phyloP scores from a whole-genome alignment of 495 filamentous ascomycete species.

The Aspergillus bertholletiae region DNA sequence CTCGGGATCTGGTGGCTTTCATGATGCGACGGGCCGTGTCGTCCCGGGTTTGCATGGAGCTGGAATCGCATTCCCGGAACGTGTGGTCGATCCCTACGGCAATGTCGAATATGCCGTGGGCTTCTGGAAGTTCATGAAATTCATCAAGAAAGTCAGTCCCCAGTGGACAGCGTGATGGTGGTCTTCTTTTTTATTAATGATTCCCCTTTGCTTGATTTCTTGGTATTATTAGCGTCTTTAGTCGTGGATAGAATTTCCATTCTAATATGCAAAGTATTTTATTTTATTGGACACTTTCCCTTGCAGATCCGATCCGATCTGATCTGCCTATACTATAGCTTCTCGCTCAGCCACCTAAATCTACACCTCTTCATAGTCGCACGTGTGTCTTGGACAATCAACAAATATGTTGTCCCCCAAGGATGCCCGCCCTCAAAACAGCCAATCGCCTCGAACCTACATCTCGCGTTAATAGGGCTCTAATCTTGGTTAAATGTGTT shows the following conservation, averaged over 20 bases:
- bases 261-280: neutral
- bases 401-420: too few species aligned
- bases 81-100: slow-evolving; percentile 54
- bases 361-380: too few species aligned
- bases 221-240: neutral
- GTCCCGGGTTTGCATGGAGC: slow-evolving; percentile 54
- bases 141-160: slow-evolving; percentile 49
- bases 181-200: neutral
- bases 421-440: too few species aligned
- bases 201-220: neutral
- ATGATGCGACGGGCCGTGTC: slow-evolving; percentile 26
- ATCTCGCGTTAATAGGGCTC: too few species aligned
- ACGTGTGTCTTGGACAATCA: too few species aligned
- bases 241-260: neutral
- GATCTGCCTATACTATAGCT: too few species aligned
- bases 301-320: too few species aligned
- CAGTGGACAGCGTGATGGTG: slow-evolving; percentile 27
- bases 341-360: too few species aligned
- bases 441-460: too few species aligned
- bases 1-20: slow-evolving; percentile 46
- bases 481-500: too few species aligned
- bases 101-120: slow-evolving; percentile 61
- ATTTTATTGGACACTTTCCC: too few species aligned
- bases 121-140: slow-evolving; percentile 63
- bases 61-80: slow-evolving; percentile 60